Conservation (phyloP, 2,329 filamentous ascomycete genomes). For the Pseudogymnoascus sp. region DNA sequence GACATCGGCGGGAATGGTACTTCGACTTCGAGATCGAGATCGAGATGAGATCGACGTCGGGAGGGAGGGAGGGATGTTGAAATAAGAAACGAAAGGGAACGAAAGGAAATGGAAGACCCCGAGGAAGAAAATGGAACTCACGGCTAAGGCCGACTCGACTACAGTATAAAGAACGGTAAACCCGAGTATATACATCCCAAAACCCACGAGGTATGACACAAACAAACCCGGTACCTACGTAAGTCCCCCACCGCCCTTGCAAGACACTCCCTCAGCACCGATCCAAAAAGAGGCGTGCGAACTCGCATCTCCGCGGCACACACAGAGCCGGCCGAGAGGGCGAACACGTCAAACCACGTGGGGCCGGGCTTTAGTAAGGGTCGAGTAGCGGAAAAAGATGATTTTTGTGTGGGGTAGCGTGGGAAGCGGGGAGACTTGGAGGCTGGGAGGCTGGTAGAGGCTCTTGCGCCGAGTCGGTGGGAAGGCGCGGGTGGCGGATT, state of each 20-base stretch:
- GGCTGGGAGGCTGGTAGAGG: too few species aligned
- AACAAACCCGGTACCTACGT: too few species aligned
- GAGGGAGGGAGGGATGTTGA: not conserved
- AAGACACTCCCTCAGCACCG: not conserved
- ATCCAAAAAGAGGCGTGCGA: not conserved
- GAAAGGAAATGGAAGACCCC: not conserved
- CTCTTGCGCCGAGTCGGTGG: not conserved
- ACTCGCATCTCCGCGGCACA: not conserved
- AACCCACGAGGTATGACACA: too few species aligned
- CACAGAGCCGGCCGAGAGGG: not conserved
- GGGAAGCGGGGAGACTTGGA: too few species aligned
- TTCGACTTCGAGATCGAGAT: not conserved
- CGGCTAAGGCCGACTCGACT: not conserved
- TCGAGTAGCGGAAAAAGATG: too few species aligned
- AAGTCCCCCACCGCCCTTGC: too few species aligned
- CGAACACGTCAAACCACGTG: not conserved
- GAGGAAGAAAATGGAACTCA: not conserved
- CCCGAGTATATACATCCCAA: too few species aligned
- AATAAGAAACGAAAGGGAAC: not conserved
- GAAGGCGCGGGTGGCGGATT: not conserved
- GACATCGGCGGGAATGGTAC: not conserved
- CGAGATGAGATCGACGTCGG: too few species aligned
- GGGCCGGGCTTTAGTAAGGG: not conserved
- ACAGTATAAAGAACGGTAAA: too few species aligned
- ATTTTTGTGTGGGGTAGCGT: not conserved